Conservation (phyloP, 2,329 filamentous ascomycete genomes). For the Penicillium sp. region DNA sequence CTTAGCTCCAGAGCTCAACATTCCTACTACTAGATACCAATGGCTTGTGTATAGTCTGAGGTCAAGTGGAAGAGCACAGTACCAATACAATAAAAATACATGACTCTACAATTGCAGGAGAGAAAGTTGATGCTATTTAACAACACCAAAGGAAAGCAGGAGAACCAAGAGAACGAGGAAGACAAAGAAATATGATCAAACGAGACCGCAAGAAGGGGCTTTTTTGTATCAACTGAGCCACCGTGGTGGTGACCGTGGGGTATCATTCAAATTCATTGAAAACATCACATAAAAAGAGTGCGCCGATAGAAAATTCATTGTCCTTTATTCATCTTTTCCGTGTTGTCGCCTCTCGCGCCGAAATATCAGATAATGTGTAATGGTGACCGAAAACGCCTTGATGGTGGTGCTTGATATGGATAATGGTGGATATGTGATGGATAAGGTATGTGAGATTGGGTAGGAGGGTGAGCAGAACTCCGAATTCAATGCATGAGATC, state of each 20-base stretch:
- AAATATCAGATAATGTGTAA: conserved; percentile 1
- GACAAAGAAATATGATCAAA: neutral
- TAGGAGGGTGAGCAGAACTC: neutral
- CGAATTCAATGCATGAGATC: neutral
- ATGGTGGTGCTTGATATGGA: neutral
- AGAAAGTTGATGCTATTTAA: neutral
- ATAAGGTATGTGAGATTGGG: neutral
- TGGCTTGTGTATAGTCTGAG: neutral
- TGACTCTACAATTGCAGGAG: neutral
- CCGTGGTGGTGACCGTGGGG: conserved; percentile 14
- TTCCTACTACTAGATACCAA: no score
- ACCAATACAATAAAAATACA: neutral
- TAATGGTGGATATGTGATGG: neutral
- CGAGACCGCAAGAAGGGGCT: neutral
- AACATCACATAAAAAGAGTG: conserved; percentile 9
- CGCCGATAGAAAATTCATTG: neutral
- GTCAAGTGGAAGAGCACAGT: neutral
- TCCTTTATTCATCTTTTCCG: conserved; percentile 5
- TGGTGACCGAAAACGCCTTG: conserved; percentile 5
- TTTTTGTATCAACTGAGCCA: conserved; percentile 5
- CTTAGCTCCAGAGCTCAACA: no score
- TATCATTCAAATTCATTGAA: conserved; percentile 24
- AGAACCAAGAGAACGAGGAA: neutral
- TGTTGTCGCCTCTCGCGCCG: conserved; percentile 18
- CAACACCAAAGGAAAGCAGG: neutral